Conservation (phyloP, 2,329 filamentous ascomycete species). For the Leptographium lundbergii region DNA sequence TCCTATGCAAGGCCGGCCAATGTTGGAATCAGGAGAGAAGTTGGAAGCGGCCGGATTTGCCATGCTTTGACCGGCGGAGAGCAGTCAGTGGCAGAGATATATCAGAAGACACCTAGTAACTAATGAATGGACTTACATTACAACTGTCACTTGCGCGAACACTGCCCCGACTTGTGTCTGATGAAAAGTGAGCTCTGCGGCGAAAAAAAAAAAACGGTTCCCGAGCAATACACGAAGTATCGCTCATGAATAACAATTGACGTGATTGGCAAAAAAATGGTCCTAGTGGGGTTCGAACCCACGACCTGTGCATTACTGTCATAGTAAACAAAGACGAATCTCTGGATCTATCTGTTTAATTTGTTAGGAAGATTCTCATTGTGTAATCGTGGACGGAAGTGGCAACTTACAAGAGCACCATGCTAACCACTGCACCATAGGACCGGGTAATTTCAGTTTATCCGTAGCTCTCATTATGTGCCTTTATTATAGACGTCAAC, state of each 20-base stretch:
- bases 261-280: conserved; percentile 3
- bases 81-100: background rate
- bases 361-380: conserved; percentile 7
- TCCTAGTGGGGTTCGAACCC: conserved; percentile 16
- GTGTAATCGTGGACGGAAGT: background rate
- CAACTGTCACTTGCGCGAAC: too few relatives aligned
- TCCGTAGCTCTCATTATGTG: background rate
- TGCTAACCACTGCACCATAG: conserved; percentile 17
- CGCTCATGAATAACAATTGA: background rate
- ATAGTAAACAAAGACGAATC: conserved; percentile 11
- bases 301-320: conserved; percentile 16
- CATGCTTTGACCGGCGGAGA: conserved; percentile 17
- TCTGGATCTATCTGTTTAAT: conserved; percentile 12
- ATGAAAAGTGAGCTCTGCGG: too few relatives aligned
- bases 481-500: background rate
- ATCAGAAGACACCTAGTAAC: background rate
- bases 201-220: too few relatives aligned
- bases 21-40: conserved; percentile 32
- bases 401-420: conserved; percentile 15
- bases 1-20: conserved; percentile 45
- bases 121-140: background rate
- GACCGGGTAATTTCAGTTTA: conserved; percentile 13
- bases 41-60: conserved; percentile 41
- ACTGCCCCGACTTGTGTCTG: too few relatives aligned
- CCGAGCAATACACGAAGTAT: too few relatives aligned